Evolutionary conservation across 2,329 filamentous ascomycete species (phyloP).

Genomic region (Sphaerulina musiva): DNA sequence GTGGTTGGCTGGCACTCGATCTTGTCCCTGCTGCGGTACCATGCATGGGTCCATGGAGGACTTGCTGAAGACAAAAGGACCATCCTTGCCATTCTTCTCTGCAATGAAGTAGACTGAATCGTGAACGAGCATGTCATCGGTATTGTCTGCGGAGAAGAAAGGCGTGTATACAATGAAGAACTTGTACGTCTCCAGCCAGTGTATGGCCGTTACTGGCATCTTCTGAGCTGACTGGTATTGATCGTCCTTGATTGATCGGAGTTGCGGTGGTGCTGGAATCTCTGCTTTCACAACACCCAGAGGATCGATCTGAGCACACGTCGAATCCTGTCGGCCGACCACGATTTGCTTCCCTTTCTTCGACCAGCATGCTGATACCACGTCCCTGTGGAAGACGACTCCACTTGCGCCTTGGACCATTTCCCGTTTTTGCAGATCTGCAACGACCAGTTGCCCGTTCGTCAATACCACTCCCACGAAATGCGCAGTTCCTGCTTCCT

Average conservation of each 20-base stretch:
- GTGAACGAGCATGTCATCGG: conserved; percentile 31
- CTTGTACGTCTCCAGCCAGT: conserved; percentile 67
- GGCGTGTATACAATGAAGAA: conserved; percentile 71
- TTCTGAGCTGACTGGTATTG: conserved; percentile 24
- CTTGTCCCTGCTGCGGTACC: conserved; percentile 53
- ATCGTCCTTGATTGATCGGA: conserved; percentile 44
- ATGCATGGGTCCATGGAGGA: conserved; percentile 63
- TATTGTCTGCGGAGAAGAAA: conserved; percentile 23
- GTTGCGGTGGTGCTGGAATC: conserved; percentile 67
- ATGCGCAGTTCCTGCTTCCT: conserved; percentile 56
- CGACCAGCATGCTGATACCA: conserved; percentile 86
- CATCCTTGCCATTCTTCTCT: conserved; percentile 54
- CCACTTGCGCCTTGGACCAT: conserved; percentile 56
- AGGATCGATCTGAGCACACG: conserved; percentile 74
- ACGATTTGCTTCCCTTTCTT: conserved; percentile 87
- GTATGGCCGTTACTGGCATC: conserved; percentile 49
- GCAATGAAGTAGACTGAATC: conserved; percentile 73
- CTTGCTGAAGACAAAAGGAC: conserved; percentile 65
- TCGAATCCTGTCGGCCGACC: conserved; percentile 75
- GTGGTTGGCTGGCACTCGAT: conserved; percentile 59
- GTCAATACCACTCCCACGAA: conserved; percentile 70
- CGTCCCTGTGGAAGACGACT: conserved; percentile 60
- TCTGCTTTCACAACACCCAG: conserved; percentile 69
- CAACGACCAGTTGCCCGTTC: conserved; percentile 75
- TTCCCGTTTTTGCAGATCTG: conserved; percentile 64